Percentiles rank a stretch among this genome's conserved stretches.
Evolutionary conservation across 257 asterid genomes (phyloP).

Genomic region (Nicotiana obtusifolia): DNA sequence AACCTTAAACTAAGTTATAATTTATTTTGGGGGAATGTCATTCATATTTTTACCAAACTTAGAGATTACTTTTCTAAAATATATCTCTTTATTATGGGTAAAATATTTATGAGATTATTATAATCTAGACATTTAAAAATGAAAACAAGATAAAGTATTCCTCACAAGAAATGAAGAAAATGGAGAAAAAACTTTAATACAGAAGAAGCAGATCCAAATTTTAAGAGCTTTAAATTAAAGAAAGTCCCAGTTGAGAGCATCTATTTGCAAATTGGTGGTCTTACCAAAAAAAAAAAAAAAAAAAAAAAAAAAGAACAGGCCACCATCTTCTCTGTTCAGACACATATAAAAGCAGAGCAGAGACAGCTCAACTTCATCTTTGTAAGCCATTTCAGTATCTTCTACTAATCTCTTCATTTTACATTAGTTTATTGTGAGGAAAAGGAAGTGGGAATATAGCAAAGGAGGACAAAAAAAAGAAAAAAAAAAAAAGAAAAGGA

Average conservation of each 20-base stretch:
- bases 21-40: neutral
- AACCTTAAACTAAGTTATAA: neutral
- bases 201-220: too few relatives aligned
- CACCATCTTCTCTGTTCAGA: neutral
- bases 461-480: neutral
- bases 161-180: too few relatives aligned
- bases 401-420: neutral
- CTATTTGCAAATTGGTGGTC: neutral
- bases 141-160: neutral
- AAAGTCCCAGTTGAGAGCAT: neutral
- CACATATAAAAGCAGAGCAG: neutral
- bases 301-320: too few relatives aligned
- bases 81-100: neutral
- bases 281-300: too few relatives aligned
- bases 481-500: neutral
- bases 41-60: neutral
- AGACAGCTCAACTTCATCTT: constrained; percentile 2
- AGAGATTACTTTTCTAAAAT: neutral
- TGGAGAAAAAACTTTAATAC: neutral
- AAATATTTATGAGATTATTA: neutral
- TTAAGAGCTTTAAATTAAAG: neutral
- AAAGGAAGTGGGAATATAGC: too few relatives aligned
- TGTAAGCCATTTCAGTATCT: neutral
- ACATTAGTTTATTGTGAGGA: neutral
- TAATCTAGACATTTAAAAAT: neutral